Conservation (phyloP, 2,329 filamentous ascomycete species). For the Grosmannia huntii region DNA sequence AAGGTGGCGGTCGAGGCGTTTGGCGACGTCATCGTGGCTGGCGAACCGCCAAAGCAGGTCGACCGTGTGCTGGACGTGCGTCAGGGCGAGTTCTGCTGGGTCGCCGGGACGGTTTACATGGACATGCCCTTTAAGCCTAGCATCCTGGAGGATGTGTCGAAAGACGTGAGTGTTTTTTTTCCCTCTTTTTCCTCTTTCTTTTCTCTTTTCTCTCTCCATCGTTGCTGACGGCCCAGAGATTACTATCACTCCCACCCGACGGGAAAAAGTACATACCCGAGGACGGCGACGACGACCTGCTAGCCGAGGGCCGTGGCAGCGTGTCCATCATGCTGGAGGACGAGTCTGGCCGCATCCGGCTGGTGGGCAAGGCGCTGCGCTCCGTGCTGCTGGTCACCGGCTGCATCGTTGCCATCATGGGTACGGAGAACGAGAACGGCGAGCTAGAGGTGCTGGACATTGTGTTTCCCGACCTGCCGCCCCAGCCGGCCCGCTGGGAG, state of each 20-base stretch:
- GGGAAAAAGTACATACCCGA: slow-evolving; percentile 63
- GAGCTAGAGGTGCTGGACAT: slow-evolving; percentile 88
- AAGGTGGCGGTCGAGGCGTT: slow-evolving; percentile 61
- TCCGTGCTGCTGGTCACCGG: slow-evolving; percentile 73
- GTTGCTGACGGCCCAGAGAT: slow-evolving; percentile 3
- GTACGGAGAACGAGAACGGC: slow-evolving; percentile 83
- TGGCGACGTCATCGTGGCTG: slow-evolving; percentile 64
- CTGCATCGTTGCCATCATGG: slow-evolving; percentile 86
- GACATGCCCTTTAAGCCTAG: slow-evolving; percentile 94
- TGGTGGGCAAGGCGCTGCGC: slow-evolving; percentile 59
- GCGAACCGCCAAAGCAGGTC: slow-evolving; percentile 59
- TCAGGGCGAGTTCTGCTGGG: slow-evolving; percentile 92
- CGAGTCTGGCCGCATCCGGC: slow-evolving; percentile 75
- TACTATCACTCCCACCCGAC: slow-evolving; percentile 41
- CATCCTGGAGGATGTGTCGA: slow-evolving; percentile 86
- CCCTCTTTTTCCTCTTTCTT: not conserved
- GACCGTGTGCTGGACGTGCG: slow-evolving; percentile 89
- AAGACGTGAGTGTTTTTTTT: slow-evolving; percentile 48
- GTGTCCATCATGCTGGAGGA: slow-evolving; percentile 69
- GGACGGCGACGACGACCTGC: slow-evolving; percentile 42
- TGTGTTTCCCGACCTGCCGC: slow-evolving; percentile 73
- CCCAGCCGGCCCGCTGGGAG: slow-evolving; percentile 71
- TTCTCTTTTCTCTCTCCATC: slow-evolving; percentile 25
- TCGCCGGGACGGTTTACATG: slow-evolving; percentile 91
- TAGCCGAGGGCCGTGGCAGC: slow-evolving; percentile 12